Evolutionary conservation across 192 early-diverging fungal genomes (phyloP), one percentile per base, ranked within the genome.

Genomic region (Phycomyces blakesleeanus): DNA sequence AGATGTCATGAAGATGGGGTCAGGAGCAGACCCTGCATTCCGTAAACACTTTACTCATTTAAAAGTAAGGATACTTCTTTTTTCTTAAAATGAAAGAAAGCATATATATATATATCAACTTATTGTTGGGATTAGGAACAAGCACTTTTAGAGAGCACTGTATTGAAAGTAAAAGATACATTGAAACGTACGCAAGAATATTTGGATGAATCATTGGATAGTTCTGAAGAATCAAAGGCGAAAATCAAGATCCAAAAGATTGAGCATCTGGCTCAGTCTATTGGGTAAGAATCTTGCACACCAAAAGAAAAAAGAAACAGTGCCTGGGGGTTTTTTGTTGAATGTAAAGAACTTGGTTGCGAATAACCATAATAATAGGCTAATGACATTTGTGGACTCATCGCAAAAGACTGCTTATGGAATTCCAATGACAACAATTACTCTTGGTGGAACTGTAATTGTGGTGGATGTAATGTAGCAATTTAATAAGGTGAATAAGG

Each of bases 1-100:
- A 2, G 73, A 75, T 62, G 60, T 69, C 7, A 66, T 68, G 57
- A 72, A 72, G 40, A 66, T 72, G 41, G 66, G 72, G 2, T 25
- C 51, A 12, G 67, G 67, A 10, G 68, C 73, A 6, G 73, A 75
- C 57, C 63, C 67, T 14, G 59, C 64, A 10, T 69, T 75, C 59
- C 57, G 68, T 11, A 75, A 69, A 54, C 68, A 75, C 50, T 69
- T 69, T 22, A 75, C 49, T 21, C 68, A 70, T 24, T 51, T 75
- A 21, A 75, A 75, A 55, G 71, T 73, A 63, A 53, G 18, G 3
- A 8, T n/a, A n/a, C n/a, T n/a, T n/a, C n/a, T 34, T 34, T 5
- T 5, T 34, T 34, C 29, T 34, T 7, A 34, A 34, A 7, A 34
- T 34, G 7, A 5, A 34, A 7, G 29, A 5, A n/a, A n/a, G n/a